A percentile compares a stretch with the other conserved stretches of the same genome.
Conservation (phyloP, 2,329 filamentous ascomycete genomes). For the Cytospora piceicola region DNA sequence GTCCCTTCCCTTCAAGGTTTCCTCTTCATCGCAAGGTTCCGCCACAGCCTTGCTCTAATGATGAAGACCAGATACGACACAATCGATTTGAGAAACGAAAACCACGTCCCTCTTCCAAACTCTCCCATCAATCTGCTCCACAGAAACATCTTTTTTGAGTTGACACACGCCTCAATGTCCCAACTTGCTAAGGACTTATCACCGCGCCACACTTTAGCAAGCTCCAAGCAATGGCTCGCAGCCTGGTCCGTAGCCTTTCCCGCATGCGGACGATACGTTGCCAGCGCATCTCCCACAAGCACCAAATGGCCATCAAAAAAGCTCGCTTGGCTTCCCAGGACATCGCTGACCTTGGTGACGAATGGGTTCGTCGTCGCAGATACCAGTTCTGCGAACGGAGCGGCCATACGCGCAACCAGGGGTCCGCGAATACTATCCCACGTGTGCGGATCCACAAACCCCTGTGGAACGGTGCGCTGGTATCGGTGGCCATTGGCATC, state of each 20-base stretch:
- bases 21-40: too few relatives aligned
- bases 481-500: slow-evolving; percentile 46
- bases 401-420: slow-evolving; percentile 36
- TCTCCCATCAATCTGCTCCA: slow-evolving; percentile 30
- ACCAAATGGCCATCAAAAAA: slow-evolving; percentile 48
- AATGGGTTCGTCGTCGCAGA: slow-evolving; percentile 46
- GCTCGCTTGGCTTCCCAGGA: slow-evolving; percentile 41
- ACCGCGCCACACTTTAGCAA: slow-evolving; percentile 46
- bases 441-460: slow-evolving; percentile 42
- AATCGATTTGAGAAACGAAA: slow-evolving; percentile 24
- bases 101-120: slow-evolving; percentile 22
- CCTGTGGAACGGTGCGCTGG: slow-evolving; percentile 48
- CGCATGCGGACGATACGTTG: slow-evolving; percentile 51
- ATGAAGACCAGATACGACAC: slow-evolving; percentile 7
- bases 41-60: not conserved
- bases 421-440: slow-evolving; percentile 41
- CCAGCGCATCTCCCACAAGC: slow-evolving; percentile 51
- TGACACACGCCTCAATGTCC: slow-evolving; percentile 34
- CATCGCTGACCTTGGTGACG: slow-evolving; percentile 50
- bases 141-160: slow-evolving; percentile 30
- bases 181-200: slow-evolving; percentile 42
- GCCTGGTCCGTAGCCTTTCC: slow-evolving; percentile 52
- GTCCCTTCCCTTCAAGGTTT: too few relatives aligned
- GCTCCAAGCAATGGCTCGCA: slow-evolving; percentile 46
- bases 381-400: slow-evolving; percentile 48